phyloP scores from a whole-genome alignment of 805 yeast species.

The Scheffersomyces stipitis region DNA sequence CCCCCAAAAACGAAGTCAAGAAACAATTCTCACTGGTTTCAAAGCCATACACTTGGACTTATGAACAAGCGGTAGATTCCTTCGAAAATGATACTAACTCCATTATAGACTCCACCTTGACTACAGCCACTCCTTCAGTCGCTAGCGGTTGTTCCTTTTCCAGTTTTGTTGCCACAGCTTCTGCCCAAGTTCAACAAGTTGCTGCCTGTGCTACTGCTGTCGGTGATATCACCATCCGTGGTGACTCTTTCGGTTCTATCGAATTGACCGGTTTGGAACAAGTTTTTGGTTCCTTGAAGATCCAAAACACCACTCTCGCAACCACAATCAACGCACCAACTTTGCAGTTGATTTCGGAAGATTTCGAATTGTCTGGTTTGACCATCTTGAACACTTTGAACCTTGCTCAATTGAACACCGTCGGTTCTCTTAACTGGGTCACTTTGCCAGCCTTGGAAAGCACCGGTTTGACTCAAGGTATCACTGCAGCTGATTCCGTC shows the following conservation, averaged over 20 bases:
- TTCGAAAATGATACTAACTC: too few relatives aligned
- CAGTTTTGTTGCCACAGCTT: constrained; percentile 70
- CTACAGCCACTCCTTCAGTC: constrained; percentile 56
- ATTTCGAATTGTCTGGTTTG: constrained; percentile 59
- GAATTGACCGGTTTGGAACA: constrained; percentile 73
- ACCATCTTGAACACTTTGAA: constrained; percentile 67
- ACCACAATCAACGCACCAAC: constrained; percentile 72
- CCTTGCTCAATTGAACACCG: constrained; percentile 76
- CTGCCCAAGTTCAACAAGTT: constrained; percentile 72
- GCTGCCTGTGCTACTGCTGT: constrained; percentile 74
- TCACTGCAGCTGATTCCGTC: constrained; percentile 71
- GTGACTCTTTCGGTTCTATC: constrained; percentile 57
- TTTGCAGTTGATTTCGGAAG: constrained; percentile 72
- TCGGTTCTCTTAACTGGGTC: constrained; percentile 75
- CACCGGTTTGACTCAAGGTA: constrained; percentile 66
- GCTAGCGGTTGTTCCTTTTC: constrained; percentile 65
- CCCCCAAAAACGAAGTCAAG: too few relatives aligned
- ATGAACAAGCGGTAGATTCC: too few relatives aligned
- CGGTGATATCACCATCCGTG: constrained; percentile 75
- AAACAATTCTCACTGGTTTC: too few relatives aligned
- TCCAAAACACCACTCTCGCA: constrained; percentile 66
- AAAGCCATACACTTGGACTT: too few relatives aligned
- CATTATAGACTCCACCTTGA: constrained; percentile 42
- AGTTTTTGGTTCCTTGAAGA: constrained; percentile 71
- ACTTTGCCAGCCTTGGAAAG: constrained; percentile 82